A percentile compares a stretch with the other conserved stretches of the same genome.
These are phyloP conservation scores for Vitis hybrid DNA, from an alignment of 177 flowering plant species.

Conservation along the genomic window DNA sequence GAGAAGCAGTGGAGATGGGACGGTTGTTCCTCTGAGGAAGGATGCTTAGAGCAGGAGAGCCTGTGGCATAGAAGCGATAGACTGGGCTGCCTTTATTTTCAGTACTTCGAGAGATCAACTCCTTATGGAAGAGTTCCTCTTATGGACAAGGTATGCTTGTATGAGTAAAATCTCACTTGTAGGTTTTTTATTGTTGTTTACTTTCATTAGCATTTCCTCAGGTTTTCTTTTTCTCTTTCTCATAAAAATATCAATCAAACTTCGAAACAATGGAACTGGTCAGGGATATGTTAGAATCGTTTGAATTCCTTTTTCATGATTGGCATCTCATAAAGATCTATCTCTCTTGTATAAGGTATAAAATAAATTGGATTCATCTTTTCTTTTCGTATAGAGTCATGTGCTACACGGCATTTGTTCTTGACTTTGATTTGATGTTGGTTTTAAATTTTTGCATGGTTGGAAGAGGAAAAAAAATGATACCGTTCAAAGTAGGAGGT, in stretches of 20 bases:
- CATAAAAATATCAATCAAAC: background rate
- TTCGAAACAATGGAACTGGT: background rate
- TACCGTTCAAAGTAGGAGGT: slow-evolving; percentile 3
- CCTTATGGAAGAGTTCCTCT: slow-evolving; percentile 95
- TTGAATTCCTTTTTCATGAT: slow-evolving; percentile 16
- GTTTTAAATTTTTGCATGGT: background rate
- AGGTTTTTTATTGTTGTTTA: slow-evolving; percentile 1
- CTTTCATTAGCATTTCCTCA: background rate
- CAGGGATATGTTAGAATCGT: slow-evolving; percentile 24
- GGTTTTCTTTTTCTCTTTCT: slow-evolving; percentile 1
- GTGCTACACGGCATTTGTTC: slow-evolving; percentile 13
- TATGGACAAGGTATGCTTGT: slow-evolving; percentile 74
- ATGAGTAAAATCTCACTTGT: background rate
- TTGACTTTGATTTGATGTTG: slow-evolving; percentile 10
- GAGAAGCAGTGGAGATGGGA: slow-evolving; percentile 82
- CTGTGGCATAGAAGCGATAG: slow-evolving; percentile 58
- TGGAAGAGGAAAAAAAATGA: slow-evolving; percentile 4
- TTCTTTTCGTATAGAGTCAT: background rate
- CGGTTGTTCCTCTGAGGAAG: slow-evolving; percentile 71
- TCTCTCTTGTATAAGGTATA: background rate
- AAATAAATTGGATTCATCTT: slow-evolving; percentile 3
- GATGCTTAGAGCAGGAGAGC: slow-evolving; percentile 59
- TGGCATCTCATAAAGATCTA: slow-evolving; percentile 18
- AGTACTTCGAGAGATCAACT: slow-evolving; percentile 79
- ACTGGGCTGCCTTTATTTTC: slow-evolving; percentile 77